Conservation (phyloP, 202 grass and related monocot species). For the Panicum hallii region DNA sequence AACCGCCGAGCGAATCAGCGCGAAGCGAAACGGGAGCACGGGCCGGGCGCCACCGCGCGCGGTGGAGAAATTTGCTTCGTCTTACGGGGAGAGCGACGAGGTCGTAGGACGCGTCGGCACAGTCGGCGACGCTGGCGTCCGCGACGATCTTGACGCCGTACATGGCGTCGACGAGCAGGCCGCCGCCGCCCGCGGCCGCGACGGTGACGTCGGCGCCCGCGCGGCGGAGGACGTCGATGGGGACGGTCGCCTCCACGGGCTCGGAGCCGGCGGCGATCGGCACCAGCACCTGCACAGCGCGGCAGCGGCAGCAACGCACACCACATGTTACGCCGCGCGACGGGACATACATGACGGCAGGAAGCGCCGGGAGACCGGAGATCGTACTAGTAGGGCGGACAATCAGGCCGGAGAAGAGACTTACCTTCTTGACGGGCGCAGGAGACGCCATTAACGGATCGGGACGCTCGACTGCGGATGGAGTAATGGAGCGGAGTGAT, state of each 20-base stretch:
- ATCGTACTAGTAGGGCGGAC: too few species aligned
- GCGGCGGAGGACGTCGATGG: slow-evolving; percentile 66
- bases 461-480: too few species aligned
- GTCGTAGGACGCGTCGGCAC: slow-evolving; percentile 50
- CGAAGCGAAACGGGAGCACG: not conserved
- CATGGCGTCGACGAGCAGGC: slow-evolving; percentile 53
- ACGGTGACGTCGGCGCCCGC: slow-evolving; percentile 66
- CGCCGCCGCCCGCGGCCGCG: slow-evolving; percentile 45
- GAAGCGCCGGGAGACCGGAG: too few species aligned
- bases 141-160: slow-evolving; percentile 60
- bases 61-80: too few species aligned
- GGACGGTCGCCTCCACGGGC: slow-evolving; percentile 60
- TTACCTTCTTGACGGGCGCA: too few species aligned
- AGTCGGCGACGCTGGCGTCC: slow-evolving; percentile 60
- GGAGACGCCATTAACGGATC: too few species aligned
- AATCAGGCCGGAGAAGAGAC: too few species aligned
- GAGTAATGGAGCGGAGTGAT: too few species aligned
- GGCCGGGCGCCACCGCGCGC: too few species aligned
- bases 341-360: too few species aligned
- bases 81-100: slow-evolving; percentile 71
- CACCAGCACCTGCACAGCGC: slow-evolving; percentile 57
- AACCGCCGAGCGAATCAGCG: not conserved
- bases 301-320: too few species aligned
- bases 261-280: slow-evolving; percentile 67
- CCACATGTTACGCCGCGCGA: too few species aligned